Conservation (phyloP, 2,329 filamentous ascomycete genomes). For the Paecilomyces formosus region DNA sequence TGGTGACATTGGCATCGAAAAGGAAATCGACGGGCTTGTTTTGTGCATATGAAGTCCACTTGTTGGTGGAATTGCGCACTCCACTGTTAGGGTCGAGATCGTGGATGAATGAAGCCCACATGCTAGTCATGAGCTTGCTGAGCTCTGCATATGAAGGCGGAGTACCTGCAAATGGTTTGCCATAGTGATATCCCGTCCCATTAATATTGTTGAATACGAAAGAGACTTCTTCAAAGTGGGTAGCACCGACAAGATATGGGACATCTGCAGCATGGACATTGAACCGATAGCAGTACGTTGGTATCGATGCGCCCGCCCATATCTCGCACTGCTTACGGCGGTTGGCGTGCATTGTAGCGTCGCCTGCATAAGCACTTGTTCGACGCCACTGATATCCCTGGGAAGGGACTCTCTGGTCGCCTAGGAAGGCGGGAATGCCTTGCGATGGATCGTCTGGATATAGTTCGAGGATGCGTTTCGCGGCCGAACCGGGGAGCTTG, state of each 20-base stretch:
- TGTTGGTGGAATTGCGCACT: conserved; percentile 11
- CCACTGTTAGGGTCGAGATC: conserved; percentile 38
- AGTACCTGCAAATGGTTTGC: conserved; percentile 29
- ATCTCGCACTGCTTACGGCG: conserved; percentile 47
- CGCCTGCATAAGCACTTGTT: conserved; percentile 48
- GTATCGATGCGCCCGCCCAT: conserved; percentile 42
- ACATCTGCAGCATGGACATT: conserved; percentile 45
- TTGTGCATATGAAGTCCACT: conserved; percentile 41
- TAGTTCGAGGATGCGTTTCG: conserved; percentile 38
- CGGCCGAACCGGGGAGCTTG: conserved; percentile 14
- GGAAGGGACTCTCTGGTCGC: conserved; percentile 22
- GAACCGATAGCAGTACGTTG: conserved; percentile 57
- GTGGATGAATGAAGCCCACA: conserved; percentile 47
- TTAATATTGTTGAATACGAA: conserved; percentile 49
- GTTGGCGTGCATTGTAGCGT: conserved; percentile 49
- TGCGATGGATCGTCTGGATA: conserved; percentile 48
- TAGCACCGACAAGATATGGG: conserved; percentile 35
- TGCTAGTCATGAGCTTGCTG: conserved; percentile 42
- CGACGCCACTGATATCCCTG: conserved; percentile 47
- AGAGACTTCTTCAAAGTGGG: conserved; percentile 51
- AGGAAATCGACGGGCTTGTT: conserved; percentile 40
- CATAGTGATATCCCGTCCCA: conserved; percentile 39
- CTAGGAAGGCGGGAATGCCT: conserved; percentile 41
- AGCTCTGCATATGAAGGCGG: conserved; percentile 37
- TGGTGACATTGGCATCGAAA: conserved; percentile 43